Evolutionary conservation across 768 basidiomycete species (phyloP), one percentile per base, ranked within the genome.

Genomic region (Rhizopogon salebrosus): DNA sequence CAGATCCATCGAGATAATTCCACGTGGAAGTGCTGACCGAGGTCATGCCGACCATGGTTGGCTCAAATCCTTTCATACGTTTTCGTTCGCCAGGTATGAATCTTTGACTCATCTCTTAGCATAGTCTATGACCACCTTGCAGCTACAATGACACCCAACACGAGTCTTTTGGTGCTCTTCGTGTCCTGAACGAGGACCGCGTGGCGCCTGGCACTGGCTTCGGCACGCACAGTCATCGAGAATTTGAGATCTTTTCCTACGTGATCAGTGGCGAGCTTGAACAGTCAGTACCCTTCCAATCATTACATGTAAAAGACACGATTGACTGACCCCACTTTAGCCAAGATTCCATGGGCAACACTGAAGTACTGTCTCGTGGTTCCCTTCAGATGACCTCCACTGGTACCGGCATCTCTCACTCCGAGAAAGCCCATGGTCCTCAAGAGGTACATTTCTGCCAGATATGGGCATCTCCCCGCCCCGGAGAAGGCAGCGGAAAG

Each of bases 171-270:
- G 90, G 94, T 1, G 61, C 81, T 14, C 79, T 98, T 1, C 82
- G 94, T 8, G 90, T 98, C 34, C 85, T 98, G 68, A 97, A 97
- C 71, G 94, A 97, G 68, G 92, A 93, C 60, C 84, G 90, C n/a
- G 89, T 95, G 37, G 78, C 77, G 4, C 71, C 87, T 6, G 62
- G 70, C 16, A 85, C 82, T 16, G 95, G 95, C 0, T 98, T 98
- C 57, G 92, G 90, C 2, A 87, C 84, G 0, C 91, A 94, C 68
- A 76, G 79, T 6, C 92, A 95, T 62, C 76, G 82, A 29, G 87
- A 90, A 65, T 91, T 90, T 58, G 93, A 97, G 62, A 98, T 97
- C 56, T 97, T 94, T 72, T 87, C 85, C 1, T 95, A 97, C 64
- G 74, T 95, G 51, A 82, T 95, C 36, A 67, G 72, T 18, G 92